Evolutionary conservation across 2,329 filamentous ascomycete genomes (phyloP).

Genomic region (Chaetomium sp.): DNA sequence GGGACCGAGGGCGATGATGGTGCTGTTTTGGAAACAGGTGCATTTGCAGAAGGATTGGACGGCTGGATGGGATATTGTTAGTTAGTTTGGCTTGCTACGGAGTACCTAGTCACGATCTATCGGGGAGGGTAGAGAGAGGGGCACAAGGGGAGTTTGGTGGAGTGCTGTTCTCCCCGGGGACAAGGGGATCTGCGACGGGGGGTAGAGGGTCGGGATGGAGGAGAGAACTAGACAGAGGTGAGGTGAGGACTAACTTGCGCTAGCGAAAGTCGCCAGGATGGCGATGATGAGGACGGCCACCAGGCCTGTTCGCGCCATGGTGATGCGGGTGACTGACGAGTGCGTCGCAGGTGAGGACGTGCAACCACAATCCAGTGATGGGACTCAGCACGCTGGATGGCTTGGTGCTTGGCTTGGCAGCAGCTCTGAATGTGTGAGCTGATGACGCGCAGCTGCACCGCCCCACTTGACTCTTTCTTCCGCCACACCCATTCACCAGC

Average conservation of each 20-base stretch:
- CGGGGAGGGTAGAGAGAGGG: no score
- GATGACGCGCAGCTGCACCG: no score
- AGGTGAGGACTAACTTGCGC: slow-evolving; percentile 17
- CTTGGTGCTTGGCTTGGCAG: no score
- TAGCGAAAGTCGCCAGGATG: slow-evolving; percentile 15
- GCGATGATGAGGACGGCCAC: slow-evolving; percentile 13
- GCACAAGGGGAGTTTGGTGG: background rate
- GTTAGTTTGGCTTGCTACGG: background rate
- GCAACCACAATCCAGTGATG: no score
- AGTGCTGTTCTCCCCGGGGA: background rate
- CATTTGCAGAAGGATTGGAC: slow-evolving; percentile 63
- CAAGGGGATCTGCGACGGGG: background rate
- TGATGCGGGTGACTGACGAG: background rate
- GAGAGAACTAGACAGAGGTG: background rate
- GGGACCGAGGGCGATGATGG: slow-evolving; percentile 56
- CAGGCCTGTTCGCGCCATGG: slow-evolving; percentile 20
- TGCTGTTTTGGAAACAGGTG: slow-evolving; percentile 64
- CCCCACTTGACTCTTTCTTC: no score
- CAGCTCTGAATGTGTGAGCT: no score
- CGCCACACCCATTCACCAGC: no score
- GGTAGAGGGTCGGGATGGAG: no score
- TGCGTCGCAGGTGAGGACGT: no score
- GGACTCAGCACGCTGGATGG: no score
- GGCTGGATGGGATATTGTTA: slow-evolving; percentile 33
- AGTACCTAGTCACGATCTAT: no score